Evolutionary conservation across 768 basidiomycete species (phyloP).

Genomic region (Collybia sp.): DNA sequence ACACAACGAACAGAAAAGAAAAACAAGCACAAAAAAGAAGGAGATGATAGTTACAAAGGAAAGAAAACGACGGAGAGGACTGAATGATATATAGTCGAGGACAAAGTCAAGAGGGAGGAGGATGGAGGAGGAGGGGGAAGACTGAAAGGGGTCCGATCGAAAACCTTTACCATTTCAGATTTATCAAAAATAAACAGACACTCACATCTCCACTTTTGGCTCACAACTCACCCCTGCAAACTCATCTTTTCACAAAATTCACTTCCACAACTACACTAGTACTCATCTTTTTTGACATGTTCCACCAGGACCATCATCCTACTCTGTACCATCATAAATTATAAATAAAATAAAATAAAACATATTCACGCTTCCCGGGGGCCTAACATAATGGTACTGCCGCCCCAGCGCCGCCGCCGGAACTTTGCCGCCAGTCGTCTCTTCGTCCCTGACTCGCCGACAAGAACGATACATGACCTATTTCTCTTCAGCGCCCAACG

Average conservation of each 20-base stretch:
- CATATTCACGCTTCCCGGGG: constrained; percentile 11
- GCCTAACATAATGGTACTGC: constrained; percentile 10
- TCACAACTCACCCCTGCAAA: not conserved
- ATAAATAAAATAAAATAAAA: too few relatives aligned
- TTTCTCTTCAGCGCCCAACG: too few relatives aligned
- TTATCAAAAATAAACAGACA: constrained; percentile 14
- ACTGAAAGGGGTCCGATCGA: constrained; percentile 17
- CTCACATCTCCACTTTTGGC: constrained; percentile 6
- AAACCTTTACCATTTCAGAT: constrained; percentile 14
- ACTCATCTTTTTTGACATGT: constrained; percentile 6
- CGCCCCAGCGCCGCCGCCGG: constrained; percentile 14
- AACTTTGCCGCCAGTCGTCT: not conserved
- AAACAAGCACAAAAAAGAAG: too few relatives aligned
- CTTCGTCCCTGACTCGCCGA: too few relatives aligned
- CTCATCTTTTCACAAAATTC: constrained; percentile 2
- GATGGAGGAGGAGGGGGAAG: constrained; percentile 15
- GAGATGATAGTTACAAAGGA: not conserved
- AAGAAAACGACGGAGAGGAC: constrained; percentile 7
- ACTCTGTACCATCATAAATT: too few relatives aligned
- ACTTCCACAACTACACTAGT: constrained; percentile 4
- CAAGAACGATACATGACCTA: too few relatives aligned
- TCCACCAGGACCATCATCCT: too few relatives aligned
- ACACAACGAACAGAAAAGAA: constrained; percentile 3
- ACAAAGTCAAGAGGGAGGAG: constrained; percentile 11
- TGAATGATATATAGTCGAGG: constrained; percentile 1